Conservation (phyloP, 2,329 filamentous ascomycete species). For the Paecilomyces dactylethromorphus region DNA sequence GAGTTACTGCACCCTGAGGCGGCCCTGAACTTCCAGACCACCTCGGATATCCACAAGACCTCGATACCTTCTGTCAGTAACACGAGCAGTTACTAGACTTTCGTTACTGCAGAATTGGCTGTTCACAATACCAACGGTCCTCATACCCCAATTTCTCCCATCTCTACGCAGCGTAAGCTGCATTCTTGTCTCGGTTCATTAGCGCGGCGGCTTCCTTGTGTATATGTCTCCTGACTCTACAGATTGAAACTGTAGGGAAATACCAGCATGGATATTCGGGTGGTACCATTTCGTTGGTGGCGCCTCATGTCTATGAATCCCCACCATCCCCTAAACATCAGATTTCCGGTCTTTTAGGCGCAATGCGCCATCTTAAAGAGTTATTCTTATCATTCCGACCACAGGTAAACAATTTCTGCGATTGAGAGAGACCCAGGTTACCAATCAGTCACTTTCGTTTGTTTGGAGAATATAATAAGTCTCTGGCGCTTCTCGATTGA, state of each 20-base stretch:
- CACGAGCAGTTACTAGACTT: background rate
- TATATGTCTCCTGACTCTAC: no score
- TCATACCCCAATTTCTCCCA: no score
- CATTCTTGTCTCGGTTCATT: no score
- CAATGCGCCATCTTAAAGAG: background rate
- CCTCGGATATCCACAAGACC: background rate
- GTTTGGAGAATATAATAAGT: background rate
- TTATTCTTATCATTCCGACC: background rate
- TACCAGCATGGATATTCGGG: no score
- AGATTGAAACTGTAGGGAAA: no score
- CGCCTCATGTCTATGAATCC: background rate
- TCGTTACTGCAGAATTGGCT: background rate
- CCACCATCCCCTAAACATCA: background rate
- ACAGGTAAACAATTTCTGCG: background rate
- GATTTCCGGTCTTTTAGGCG: background rate
- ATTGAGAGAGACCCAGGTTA: background rate
- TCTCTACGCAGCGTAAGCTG: no score
- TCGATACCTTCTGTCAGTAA: background rate
- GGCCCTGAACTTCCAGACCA: constrained; percentile 5
- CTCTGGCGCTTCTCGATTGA: no score
- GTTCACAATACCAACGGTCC: background rate
- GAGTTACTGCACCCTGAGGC: constrained; percentile 12
- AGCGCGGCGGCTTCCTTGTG: no score
- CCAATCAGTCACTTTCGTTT: background rate
- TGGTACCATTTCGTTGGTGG: background rate